phyloP scores from a whole-genome alignment of 768 basidiomycete species.

The Leccinum uliginosum region DNA sequence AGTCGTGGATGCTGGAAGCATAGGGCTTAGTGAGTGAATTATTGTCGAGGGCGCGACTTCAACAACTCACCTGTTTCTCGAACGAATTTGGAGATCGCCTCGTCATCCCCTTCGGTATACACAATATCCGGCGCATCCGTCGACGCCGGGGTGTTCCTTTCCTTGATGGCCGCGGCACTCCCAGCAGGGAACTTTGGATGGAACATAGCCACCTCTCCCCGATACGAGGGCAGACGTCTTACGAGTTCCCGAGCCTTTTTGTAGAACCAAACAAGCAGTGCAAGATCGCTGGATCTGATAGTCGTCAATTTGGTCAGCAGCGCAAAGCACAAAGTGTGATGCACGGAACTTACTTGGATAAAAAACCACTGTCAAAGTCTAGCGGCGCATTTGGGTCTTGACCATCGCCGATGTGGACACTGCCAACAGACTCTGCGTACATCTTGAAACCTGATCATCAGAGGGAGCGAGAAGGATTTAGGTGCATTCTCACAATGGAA shows the following conservation, averaged over 20 bases:
- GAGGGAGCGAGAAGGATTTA: slow-evolving; percentile 15
- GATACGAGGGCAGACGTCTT: slow-evolving; percentile 42
- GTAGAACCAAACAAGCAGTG: slow-evolving; percentile 45
- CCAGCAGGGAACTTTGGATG: slow-evolving; percentile 24
- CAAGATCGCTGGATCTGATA: slow-evolving; percentile 33
- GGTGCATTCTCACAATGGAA: background rate
- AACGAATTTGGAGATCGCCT: slow-evolving; percentile 27
- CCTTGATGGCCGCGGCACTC: slow-evolving; percentile 21
- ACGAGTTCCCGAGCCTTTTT: slow-evolving; percentile 50
- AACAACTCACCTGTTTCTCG: slow-evolving; percentile 15
- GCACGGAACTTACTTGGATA: slow-evolving; percentile 34
- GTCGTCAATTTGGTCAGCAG: background rate
- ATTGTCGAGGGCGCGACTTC: background rate
- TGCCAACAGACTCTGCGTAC: slow-evolving; percentile 43
- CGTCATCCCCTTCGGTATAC: slow-evolving; percentile 34
- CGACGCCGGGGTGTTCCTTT: background rate
- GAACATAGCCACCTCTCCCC: slow-evolving; percentile 4
- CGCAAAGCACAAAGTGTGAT: too few species aligned
- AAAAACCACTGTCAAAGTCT: slow-evolving; percentile 43
- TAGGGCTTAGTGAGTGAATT: background rate
- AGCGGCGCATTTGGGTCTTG: slow-evolving; percentile 37
- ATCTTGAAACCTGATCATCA: slow-evolving; percentile 3
- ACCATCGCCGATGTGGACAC: slow-evolving; percentile 42
- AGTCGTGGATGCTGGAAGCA: background rate
- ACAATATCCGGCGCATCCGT: slow-evolving; percentile 28